Conservation (phyloP, 306 rosid species). For the Crotalaria pallida region DNA sequence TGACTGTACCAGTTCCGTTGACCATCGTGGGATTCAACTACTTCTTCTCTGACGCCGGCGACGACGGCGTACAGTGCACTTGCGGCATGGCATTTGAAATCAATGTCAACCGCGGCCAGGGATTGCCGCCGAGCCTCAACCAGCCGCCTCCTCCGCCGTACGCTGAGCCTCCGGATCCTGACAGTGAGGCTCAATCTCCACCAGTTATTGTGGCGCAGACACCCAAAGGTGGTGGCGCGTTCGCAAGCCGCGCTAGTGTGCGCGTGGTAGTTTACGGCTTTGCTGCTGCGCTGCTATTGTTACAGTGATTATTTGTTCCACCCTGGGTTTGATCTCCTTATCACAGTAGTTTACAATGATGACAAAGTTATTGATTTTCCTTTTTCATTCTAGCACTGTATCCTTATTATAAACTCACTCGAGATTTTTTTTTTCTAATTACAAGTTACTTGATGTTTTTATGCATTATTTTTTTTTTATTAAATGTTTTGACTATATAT, state of each 20-base stretch:
- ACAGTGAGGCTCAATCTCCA: conserved; percentile 33
- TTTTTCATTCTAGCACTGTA: too few species aligned
- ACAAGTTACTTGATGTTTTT: too few species aligned
- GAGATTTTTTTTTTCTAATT: too few species aligned
- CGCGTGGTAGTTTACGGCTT: conserved; percentile 19
- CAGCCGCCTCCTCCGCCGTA: conserved; percentile 93
- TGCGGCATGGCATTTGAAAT: conserved; percentile 69
- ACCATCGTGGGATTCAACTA: conserved; percentile 48
- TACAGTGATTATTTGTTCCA: background rate
- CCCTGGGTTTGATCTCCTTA: too few species aligned
- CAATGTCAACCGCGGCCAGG: conserved; percentile 55
- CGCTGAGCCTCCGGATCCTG: conserved; percentile 49
- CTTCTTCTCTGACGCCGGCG: conserved; percentile 64
- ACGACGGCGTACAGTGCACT: conserved; percentile 64
- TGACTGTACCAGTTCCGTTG: conserved; percentile 59
- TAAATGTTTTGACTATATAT: too few species aligned
- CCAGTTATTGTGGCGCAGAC: conserved; percentile 20
- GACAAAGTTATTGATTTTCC: too few species aligned
- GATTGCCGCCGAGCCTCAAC: conserved; percentile 78
- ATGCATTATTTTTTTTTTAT: too few species aligned
- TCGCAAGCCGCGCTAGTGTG: conserved; percentile 14
- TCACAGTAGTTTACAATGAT: too few species aligned
- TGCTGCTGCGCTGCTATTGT: conserved; percentile 1
- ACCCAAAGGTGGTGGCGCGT: conserved; percentile 24
- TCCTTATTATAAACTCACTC: too few species aligned